Evolutionary conservation across 163 green algal genomes (phyloP).

Genomic region (Chloroidium sp.): DNA sequence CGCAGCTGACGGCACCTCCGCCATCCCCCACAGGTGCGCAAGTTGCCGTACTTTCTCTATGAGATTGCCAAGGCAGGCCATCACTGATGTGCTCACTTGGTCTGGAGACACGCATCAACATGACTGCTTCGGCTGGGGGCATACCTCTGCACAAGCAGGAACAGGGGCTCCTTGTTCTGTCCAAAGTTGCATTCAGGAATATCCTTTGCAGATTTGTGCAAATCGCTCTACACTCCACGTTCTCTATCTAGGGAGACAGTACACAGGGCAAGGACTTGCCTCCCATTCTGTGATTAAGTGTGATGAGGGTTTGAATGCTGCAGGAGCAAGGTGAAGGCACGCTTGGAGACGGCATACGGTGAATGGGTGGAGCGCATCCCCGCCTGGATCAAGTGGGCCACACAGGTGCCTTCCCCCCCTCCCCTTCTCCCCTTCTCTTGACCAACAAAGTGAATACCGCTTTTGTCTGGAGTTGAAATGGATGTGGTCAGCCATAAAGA

Average conservation of each 20-base stretch:
- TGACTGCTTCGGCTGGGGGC: too few species aligned
- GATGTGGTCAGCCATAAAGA: too few species aligned
- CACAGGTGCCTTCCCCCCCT: slow-evolving; percentile 49
- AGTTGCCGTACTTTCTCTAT: background rate
- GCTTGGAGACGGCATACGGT: slow-evolving; percentile 72
- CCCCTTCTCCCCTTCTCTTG: background rate
- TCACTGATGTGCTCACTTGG: too few species aligned
- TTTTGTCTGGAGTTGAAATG: too few species aligned
- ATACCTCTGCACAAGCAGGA: too few species aligned
- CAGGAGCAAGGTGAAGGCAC: slow-evolving; percentile 79
- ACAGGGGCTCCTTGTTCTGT: too few species aligned
- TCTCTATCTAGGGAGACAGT: too few species aligned
- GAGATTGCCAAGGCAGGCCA: background rate
- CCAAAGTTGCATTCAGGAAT: too few species aligned
- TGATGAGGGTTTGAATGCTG: background rate
- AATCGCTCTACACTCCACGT: too few species aligned
- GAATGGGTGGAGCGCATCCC: slow-evolving; percentile 93
- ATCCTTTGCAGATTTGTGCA: background rate
- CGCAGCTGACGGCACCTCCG: slow-evolving; percentile 64
- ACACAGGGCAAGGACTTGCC: too few species aligned
- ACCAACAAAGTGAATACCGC: too few species aligned
- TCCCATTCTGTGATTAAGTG: background rate
- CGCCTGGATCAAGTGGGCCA: slow-evolving; percentile 97
- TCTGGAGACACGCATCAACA: too few species aligned
- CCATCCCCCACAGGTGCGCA: slow-evolving; percentile 77